Evolutionary conservation across 371 early-diverging fungal genomes (phyloP).

Genomic region (Mucor velutinosus): DNA sequence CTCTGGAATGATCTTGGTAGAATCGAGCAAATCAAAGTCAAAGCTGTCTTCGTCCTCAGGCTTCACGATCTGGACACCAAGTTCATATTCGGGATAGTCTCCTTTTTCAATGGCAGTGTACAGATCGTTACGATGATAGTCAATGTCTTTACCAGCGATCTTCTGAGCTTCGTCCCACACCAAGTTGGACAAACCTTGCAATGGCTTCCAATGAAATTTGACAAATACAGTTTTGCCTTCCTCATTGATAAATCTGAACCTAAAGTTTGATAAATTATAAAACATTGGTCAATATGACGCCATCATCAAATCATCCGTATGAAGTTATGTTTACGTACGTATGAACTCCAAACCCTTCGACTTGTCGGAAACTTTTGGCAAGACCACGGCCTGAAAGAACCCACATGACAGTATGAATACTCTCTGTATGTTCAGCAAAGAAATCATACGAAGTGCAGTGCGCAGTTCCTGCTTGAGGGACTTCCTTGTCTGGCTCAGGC

Average conservation of each 20-base stretch:
- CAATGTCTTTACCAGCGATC: constrained; percentile 51
- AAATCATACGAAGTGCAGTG: constrained; percentile 58
- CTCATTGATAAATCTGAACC: constrained; percentile 43
- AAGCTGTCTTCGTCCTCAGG: constrained; percentile 44
- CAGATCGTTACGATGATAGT: constrained; percentile 53
- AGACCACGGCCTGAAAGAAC: constrained; percentile 50
- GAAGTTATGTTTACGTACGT: constrained; percentile 30
- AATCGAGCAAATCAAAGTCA: constrained; percentile 56
- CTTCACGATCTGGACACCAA: constrained; percentile 50
- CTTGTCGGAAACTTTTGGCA: constrained; percentile 43
- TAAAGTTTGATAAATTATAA: background rate
- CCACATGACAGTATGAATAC: constrained; percentile 49
- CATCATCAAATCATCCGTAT: background rate
- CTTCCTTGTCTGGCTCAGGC: constrained; percentile 50
- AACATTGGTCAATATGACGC: constrained; percentile 1
- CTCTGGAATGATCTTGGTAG: constrained; percentile 60
- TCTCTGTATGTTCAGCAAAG: constrained; percentile 47
- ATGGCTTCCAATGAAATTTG: constrained; percentile 60
- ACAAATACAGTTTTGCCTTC: constrained; percentile 41
- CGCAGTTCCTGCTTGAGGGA: constrained; percentile 53
- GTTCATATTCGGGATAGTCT: constrained; percentile 55
- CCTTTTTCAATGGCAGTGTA: constrained; percentile 48
- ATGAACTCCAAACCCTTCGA: constrained; percentile 49
- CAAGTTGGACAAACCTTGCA: constrained; percentile 43
- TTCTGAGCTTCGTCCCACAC: constrained; percentile 57